Base-by-base conservation (phyloP, 768 basidiomycete species). In the Mycena polygramma region DNA sequence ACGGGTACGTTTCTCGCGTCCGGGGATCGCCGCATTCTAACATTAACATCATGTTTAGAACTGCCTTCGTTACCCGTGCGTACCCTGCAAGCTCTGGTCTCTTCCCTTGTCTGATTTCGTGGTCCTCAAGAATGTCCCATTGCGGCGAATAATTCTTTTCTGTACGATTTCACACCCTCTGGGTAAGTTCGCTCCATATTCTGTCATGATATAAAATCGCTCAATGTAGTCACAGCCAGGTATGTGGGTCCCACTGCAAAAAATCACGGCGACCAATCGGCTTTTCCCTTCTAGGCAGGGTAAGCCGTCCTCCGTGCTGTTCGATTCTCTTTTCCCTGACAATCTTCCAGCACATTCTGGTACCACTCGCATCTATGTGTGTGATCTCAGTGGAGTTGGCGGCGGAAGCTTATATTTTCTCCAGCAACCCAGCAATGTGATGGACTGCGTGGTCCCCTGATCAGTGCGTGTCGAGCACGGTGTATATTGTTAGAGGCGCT, bases 71-170 rank as follows among this genome's bases (percentile, higher is more conserved):
- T 19, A 72, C 66, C 43, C 70, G 63, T 60, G 46, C 35, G 68
- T 64, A 39, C 20, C 20, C 15, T 24, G 20, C 15, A 6, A 15
- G 20, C 9, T 30, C 39, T 20, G 20, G 37, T 39, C 7, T 60
- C 10, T 43, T 53, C 8, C 26, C 11, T 36, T n/a, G 24, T 36
- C 11, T 36, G 10, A 19, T 15, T 0, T 7, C 4, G 35, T 10
- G 5, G 48, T 54, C 30, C 30, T 30, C 30, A 30, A 64, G 68
- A 81, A 61, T 81, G 81, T 43, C 81, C 81, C 15, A 76, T 81
- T 46, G 72, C 77, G 7, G 74, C 81, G n/a, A 59, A 70, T 2
- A 55, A 81, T 65, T 72, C 73, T 13, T 81, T 79, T 73, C 48
- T 78, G 9, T 79, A 82, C 70, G 36, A 72, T 17, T 78, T 82